Conservation (phyloP, 1,139 yeast species). For the Kodamaea sp. region DNA sequence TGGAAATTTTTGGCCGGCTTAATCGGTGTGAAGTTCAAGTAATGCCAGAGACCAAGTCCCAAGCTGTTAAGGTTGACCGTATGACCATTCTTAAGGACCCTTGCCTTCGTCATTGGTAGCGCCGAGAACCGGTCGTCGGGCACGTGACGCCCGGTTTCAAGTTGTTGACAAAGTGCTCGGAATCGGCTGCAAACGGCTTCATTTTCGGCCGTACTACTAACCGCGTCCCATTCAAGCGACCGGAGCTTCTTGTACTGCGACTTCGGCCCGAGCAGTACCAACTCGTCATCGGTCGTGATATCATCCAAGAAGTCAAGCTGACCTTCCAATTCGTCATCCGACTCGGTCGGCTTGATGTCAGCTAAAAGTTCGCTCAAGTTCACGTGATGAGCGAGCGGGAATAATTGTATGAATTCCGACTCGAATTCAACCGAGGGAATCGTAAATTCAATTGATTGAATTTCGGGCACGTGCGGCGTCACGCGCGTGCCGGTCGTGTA, state of each 20-base stretch:
- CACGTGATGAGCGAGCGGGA: constrained; percentile 36
- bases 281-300: constrained; percentile 29
- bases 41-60: constrained; percentile 51
- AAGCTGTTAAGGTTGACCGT: constrained; percentile 35
- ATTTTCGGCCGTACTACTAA: constrained; percentile 18
- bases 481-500: too few relatives aligned
- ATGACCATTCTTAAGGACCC: constrained; percentile 27
- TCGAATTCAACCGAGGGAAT: constrained; percentile 15
- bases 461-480: neutral
- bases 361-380: constrained; percentile 31
- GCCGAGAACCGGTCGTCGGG: constrained; percentile 21
- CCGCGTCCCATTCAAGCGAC: constrained; percentile 36
- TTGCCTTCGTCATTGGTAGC: constrained; percentile 25
- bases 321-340: constrained; percentile 25
- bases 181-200: constrained; percentile 8
- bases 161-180: constrained; percentile 8
- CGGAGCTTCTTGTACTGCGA: constrained; percentile 27
- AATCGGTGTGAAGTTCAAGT: constrained; percentile 53
- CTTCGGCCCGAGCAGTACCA: constrained; percentile 23
- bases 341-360: constrained; percentile 18
- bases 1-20: constrained; percentile 49
- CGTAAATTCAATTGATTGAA: constrained; percentile 6
- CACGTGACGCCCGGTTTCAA: neutral
- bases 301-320: constrained; percentile 41
- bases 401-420: constrained; percentile 20